phyloP scores from a whole-genome alignment of 495 filamentous ascomycete species.

The Aspergillus indologenus region DNA sequence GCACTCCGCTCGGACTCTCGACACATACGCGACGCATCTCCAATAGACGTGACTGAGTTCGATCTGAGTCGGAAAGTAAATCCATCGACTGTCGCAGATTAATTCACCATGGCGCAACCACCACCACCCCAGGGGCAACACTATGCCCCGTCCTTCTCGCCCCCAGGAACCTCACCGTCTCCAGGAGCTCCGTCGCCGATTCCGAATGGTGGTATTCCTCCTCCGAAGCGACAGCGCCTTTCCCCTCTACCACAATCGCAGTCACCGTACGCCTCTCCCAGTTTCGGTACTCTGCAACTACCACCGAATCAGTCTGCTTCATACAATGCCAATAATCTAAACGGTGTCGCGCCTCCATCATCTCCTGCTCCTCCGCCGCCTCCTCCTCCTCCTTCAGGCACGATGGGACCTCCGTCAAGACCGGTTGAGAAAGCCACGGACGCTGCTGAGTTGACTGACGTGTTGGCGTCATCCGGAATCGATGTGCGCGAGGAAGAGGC shows the following conservation, averaged over 20 bases:
- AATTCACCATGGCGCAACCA: constrained; percentile 62
- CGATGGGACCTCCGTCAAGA: constrained; percentile 80
- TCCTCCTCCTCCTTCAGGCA: constrained; percentile 42
- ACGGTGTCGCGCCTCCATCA: constrained; percentile 27
- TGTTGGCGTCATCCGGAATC: constrained; percentile 73
- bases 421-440: constrained; percentile 66
- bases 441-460: constrained; percentile 71
- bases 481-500: constrained; percentile 82
- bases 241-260: constrained; percentile 60
- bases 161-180: constrained; percentile 52
- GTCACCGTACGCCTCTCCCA: constrained; percentile 51
- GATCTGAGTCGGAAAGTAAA: background rate
- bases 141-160: constrained; percentile 52
- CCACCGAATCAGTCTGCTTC: constrained; percentile 30
- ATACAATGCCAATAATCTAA: constrained; percentile 37
- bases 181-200: constrained; percentile 39
- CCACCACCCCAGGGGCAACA: constrained; percentile 36
- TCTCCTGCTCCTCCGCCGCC: constrained; percentile 31
- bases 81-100: constrained; percentile 4
- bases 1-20: constrained; percentile 41
- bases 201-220: constrained; percentile 38
- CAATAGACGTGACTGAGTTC: constrained; percentile 21
- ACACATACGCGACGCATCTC: constrained; percentile 35
- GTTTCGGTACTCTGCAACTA: constrained; percentile 44
- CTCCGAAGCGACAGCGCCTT: constrained; percentile 63